Base-by-base conservation (phyloP, 2,329 filamentous ascomycete genomes). In the Colletotrichum tanaceti region DNA sequence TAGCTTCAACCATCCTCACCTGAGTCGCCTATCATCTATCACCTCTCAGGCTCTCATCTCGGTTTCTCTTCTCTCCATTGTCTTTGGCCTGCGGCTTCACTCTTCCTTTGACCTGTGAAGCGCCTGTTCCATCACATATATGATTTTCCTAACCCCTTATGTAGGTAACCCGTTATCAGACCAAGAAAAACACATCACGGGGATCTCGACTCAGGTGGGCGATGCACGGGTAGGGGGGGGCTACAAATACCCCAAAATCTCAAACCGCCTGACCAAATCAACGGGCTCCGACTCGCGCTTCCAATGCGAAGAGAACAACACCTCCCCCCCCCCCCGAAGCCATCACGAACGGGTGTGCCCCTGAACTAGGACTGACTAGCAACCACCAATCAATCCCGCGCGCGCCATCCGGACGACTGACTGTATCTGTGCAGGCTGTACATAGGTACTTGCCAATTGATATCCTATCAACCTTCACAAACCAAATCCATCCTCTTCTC, bases 71-170 rank as follows among this genome's bases (percentile, higher is more conserved):
- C 18, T 28, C 14, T n/a, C 38, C 22, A 5, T 18, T 22, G 14
- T 39, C 35, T 13, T 28, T 18, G 35, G 24, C 44, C 43, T 35
- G 24, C 57, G 50, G 32, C 41, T 16, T 58, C 44, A 10, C 39
- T 10, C 24, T 14, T 38, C 38, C 18, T 46, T 22, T 46, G 47
- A 32, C 52, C 46, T 46, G 28, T 13, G 65, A 64, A 64, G 60
- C 65, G 35, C 65, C 54, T 69, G 66, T 69, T 66, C 62, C 62
- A 66, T 39, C 63, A 50, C 54, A 66, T 62, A 61, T n/a, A n/a
- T n/a, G n/a, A n/a, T n/a, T n/a, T 66, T 63, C 62, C 57, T 22
- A 38, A 50, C 22, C 41, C 57, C 66, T n/a, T n/a, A n/a, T n/a
- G n/a, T 41, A 69, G 60, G 63, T 57, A 69, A 43, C 49, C 18